Evolutionary conservation across 768 basidiomycete genomes (phyloP), one percentile per base, ranked within the genome.

Genomic region (Suillus discolor): DNA sequence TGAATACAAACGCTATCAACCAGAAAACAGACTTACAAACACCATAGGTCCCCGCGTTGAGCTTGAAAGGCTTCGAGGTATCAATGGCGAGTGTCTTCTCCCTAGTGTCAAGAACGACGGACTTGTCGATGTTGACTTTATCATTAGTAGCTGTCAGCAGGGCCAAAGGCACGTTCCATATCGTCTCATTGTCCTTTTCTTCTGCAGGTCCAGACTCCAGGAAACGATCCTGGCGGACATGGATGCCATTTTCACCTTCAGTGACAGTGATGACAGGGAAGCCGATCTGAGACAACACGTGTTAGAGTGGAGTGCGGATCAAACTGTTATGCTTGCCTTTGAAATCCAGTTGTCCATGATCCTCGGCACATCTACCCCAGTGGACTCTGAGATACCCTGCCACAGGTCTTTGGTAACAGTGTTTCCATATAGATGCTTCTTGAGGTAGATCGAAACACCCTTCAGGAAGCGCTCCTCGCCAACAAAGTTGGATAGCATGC

Each of bases 311-410:
- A 15, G 16, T 57, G 51, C 28, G 13, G 42, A 36, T 47, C n/a
- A 49, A 12, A 18, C 64, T 5, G 54, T 13, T 9, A 53, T 51
- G 28, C 15, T 42, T 67, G 88, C 90, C 83, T 94, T 92, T 62
- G 87, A 85, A 45, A 94, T 90, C 97, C 96, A 99, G 74, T 90
- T 91, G 65, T 93, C 87, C 93, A 98, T 96, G 70, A 98, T 82
- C 59, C 83, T 82, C 4, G 90, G 82, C 44, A 96, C 84, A 69
- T 97, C 88, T 25, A 89, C 73, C 9, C 85, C 90, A 47, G 89
- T 92, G 2, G 94, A 88, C 68, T 85, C 82, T 57, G 85, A 81
- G 64, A 98, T 93, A 38, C 94, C 95, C 63, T 89, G 82, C 92
- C 94, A 97, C 6, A 99, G 83, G 72, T 98, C 92, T 54, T 83